Base-by-base conservation (phyloP, 176 grass and related monocot genomes). In the Raddia guianensis region DNA sequence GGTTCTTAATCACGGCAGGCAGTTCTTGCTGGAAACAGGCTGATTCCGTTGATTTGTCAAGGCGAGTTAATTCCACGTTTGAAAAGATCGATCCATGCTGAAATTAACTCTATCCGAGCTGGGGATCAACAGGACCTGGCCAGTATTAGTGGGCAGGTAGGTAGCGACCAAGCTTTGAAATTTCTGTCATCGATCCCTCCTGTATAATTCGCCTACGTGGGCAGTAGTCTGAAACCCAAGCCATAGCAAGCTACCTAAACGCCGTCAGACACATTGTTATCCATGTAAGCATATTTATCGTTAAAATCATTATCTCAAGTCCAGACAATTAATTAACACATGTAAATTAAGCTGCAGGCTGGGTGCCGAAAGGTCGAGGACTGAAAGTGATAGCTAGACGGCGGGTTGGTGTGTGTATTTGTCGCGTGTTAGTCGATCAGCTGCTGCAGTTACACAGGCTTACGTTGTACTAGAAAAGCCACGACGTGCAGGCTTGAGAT, bases 81-180 rank as follows among this genome's bases (percentile, higher is more conserved):
- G 5, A 20, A 70, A 71, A 0, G 27, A 63, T 50, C 9, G 27
- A 63, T 50, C 9, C 34, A 13, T 33, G 6, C 46, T 32, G 3
- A 10, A 19, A 44, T 3, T n/a, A 59, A 76, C 72, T 72, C 56
- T 56, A 54, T 37, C 62, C 51, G 75, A 16, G 11, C 19, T 6
- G 45, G 61, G 16, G 33, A 74, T 61, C 10, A 27, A 35, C 33
- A 52, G 43, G 12, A 65, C 15, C 18, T 71, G 66, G 43, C 3
- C 40, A 6, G 14, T 63, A 76, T 68, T 47, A 75, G 47, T 75
- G 37, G 76, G 16, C 53, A 52, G 79, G 80, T 84, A 88, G 75
- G 75, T 75, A 55, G 49, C 27, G 27, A 27, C 0, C 70, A 75
- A 49, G 63, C 81, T 59, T 73, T 48, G 73, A 77, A 82, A 82